These are phyloP conservation scores for Trametes sanguinea DNA, from an alignment of 768 basidiomycete genomes.

Conservation along the genomic window DNA sequence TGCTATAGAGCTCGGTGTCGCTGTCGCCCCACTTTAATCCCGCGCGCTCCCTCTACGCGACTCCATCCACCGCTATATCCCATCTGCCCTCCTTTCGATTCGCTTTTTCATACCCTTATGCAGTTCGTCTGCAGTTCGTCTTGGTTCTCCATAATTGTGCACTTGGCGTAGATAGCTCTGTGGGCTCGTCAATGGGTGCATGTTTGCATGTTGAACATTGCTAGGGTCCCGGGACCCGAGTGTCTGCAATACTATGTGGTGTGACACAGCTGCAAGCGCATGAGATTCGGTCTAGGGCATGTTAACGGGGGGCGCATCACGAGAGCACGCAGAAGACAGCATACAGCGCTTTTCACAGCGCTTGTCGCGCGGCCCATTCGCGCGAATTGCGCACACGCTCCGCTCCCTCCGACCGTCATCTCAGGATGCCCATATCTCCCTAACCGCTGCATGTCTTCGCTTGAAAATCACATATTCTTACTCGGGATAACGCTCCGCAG, in stretches of 20 bases:
- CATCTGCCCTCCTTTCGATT: not conserved
- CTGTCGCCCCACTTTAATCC: not conserved
- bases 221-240: slow-evolving; percentile 9
- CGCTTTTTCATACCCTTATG: slow-evolving; percentile 14
- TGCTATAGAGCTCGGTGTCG: not conserved
- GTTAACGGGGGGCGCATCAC: no score
- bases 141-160: slow-evolving; percentile 12
- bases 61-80: not conserved
- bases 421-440: no score
- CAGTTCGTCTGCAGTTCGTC: not conserved
- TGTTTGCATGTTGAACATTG: slow-evolving; percentile 16
- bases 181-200: slow-evolving; percentile 14
- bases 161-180: slow-evolving; percentile 22
- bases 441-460: no score
- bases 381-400: no score
- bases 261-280: no score
- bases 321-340: no score
- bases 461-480: no score
- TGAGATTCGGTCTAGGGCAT: no score
- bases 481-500: no score
- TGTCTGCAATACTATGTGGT: not conserved
- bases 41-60: not conserved
- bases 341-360: no score
- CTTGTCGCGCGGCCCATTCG: no score
- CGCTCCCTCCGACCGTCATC: no score